Evolutionary conservation across 306 rosid species (phyloP).

Genomic region (Fagus sylvatica): DNA sequence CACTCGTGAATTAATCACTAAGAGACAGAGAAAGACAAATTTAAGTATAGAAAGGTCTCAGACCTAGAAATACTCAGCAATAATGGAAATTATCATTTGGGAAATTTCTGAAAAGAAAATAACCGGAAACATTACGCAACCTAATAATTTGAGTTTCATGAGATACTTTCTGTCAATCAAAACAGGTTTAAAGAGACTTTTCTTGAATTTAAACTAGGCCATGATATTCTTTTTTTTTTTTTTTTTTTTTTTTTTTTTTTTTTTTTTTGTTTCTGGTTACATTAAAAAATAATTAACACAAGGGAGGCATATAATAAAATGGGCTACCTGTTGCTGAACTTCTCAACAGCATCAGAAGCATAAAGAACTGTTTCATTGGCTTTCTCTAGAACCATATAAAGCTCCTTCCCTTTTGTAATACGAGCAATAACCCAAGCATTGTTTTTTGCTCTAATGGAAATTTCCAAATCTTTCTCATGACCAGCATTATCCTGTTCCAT

Average conservation of each 20-base stretch:
- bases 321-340: conserved; percentile 82
- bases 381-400: conserved; percentile 91
- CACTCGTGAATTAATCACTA: neutral
- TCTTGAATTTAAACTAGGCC: conserved; percentile 2
- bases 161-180: neutral
- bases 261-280: neutral
- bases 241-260: neutral
- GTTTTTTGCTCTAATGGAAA: conserved; percentile 86
- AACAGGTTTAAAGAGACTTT: neutral
- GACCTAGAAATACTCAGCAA: neutral
- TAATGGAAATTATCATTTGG: neutral
- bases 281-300: conserved; percentile 5
- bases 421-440: conserved; percentile 92
- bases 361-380: conserved; percentile 87
- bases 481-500: conserved; percentile 46
- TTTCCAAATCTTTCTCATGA: conserved; percentile 75
- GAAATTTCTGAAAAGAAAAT: neutral
- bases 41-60: neutral
- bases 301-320: conserved; percentile 16
- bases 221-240: neutral
- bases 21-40: neutral
- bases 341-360: conserved; percentile 95
- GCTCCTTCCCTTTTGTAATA: conserved; percentile 88
- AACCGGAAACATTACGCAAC: neutral
- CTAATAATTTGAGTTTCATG: neutral